Conservation (phyloP, 1,284 basidiomycete genomes). For the Cryptococcus sp. region DNA sequence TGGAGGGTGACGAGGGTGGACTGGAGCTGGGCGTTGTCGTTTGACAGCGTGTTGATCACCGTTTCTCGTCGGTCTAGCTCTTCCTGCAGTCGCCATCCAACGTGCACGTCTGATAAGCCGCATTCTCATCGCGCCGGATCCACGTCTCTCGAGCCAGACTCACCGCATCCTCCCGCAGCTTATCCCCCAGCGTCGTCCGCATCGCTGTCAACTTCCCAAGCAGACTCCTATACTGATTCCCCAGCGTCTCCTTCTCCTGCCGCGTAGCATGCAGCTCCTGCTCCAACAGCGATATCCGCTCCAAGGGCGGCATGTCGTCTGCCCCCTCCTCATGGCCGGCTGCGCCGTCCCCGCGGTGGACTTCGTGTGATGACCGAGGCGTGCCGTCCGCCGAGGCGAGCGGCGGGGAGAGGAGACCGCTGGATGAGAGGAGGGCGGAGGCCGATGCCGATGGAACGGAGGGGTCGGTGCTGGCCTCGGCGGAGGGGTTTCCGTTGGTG, state of each 20-base stretch:
- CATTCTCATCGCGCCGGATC: too few relatives aligned
- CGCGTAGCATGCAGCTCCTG: slow-evolving; percentile 49
- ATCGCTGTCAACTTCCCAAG: slow-evolving; percentile 87
- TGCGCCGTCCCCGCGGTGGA: background rate
- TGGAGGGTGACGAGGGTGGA: slow-evolving; percentile 70
- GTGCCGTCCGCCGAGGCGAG: background rate
- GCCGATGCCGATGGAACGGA: too few relatives aligned
- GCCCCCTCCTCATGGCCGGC: background rate
- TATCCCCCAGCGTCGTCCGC: slow-evolving; percentile 89
- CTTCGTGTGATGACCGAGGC: background rate
- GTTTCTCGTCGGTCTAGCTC: slow-evolving; percentile 88
- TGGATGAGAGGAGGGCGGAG: background rate
- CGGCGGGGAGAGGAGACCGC: background rate
- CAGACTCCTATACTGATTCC: slow-evolving; percentile 78
- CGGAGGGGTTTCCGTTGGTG: background rate
- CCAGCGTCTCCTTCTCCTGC: slow-evolving; percentile 80
- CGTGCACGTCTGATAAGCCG: background rate
- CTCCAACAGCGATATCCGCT: slow-evolving; percentile 35
- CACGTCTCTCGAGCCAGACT: too few relatives aligned
- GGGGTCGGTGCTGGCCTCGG: background rate
- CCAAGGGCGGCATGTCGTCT: background rate
- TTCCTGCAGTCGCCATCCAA: slow-evolving; percentile 62
- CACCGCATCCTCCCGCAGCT: slow-evolving; percentile 94
- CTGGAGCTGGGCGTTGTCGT: slow-evolving; percentile 69
- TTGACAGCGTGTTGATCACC: slow-evolving; percentile 68